phyloP scores from a whole-genome alignment of 768 basidiomycete genomes.

The Ramaria rubella region DNA sequence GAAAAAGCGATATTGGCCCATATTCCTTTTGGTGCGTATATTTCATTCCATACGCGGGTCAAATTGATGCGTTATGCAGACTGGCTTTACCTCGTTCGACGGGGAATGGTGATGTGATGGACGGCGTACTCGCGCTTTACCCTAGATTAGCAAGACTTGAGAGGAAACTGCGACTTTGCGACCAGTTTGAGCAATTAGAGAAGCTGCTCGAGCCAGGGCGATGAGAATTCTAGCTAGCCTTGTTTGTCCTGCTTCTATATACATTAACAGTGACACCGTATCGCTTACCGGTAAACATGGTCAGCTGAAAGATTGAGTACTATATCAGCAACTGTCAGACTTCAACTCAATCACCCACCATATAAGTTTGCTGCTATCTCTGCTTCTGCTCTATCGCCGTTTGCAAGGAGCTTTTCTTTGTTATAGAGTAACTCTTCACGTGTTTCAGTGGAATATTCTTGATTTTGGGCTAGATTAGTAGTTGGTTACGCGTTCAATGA shows the following conservation, averaged over 20 bases:
- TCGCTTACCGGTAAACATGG: conserved; percentile 72
- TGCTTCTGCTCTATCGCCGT: conserved; percentile 93
- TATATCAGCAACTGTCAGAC: conserved; percentile 17
- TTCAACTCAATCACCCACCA: conserved; percentile 37
- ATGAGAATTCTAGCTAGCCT: too few species aligned
- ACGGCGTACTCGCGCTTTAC: not conserved
- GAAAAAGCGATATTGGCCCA: conserved; percentile 78
- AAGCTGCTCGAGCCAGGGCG: too few species aligned
- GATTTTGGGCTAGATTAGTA: conserved; percentile 73
- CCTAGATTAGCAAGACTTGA: not conserved
- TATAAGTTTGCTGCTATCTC: conserved; percentile 95
- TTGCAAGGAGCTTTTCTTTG: conserved; percentile 96
- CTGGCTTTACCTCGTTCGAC: conserved; percentile 7
- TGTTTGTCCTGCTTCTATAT: not conserved
- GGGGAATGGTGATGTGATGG: conserved; percentile 2
- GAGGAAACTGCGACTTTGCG: not conserved
- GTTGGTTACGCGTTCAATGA: conserved; percentile 1
- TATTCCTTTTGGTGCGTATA: conserved; percentile 68
- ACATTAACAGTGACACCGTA: not conserved
- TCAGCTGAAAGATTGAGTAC: conserved; percentile 47
- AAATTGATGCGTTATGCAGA: not conserved
- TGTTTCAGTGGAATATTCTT: conserved; percentile 95
- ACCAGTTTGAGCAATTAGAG: too few species aligned
- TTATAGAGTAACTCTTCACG: conserved; percentile 98
- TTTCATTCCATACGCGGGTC: not conserved